Percentiles rank a stretch among this genome's conserved stretches.
phyloP scores from a whole-genome alignment of 352 stramenopile genomes.

The Phytophthora nicotianae region DNA sequence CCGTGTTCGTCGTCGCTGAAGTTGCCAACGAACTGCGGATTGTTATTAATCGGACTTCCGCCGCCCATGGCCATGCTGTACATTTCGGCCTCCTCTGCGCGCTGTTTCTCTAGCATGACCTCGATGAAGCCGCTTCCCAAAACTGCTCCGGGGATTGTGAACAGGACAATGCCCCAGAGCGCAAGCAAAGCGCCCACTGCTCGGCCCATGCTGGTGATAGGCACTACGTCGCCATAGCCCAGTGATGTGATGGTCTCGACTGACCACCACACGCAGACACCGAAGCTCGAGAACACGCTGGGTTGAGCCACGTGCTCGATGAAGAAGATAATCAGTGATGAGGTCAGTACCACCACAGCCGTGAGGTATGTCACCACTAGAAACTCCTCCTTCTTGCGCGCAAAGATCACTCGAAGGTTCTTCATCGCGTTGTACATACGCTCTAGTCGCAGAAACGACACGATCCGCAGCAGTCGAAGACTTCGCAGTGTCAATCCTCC shows the following conservation, averaged over 20 bases:
- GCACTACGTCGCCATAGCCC: constrained; percentile 68
- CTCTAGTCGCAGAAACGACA: constrained; percentile 65
- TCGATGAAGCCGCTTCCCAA: constrained; percentile 71
- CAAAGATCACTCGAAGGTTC: constrained; percentile 58
- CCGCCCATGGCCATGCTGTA: constrained; percentile 38
- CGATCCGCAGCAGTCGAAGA: constrained; percentile 59
- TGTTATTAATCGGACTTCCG: constrained; percentile 18
- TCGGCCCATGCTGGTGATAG: constrained; percentile 45
- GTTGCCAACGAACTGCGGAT: constrained; percentile 29
- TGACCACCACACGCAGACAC: constrained; percentile 60
- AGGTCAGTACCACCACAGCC: constrained; percentile 54
- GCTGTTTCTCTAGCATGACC: constrained; percentile 73
- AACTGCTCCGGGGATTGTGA: constrained; percentile 65
- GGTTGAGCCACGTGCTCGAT: constrained; percentile 60
- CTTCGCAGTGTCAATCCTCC: constrained; percentile 56
- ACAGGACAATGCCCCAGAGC: constrained; percentile 64
- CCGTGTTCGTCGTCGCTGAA: constrained; percentile 28
- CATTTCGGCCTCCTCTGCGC: constrained; percentile 43
- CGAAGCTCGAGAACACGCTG: constrained; percentile 52
- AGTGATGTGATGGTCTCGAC: constrained; percentile 75
- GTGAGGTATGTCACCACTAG: constrained; percentile 67
- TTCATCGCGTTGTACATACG: constrained; percentile 69
- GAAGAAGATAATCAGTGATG: constrained; percentile 72
- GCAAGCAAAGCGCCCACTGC: constrained; percentile 50
- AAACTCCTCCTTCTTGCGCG: constrained; percentile 66